Evolutionary conservation across 805 yeast species (phyloP), one percentile per base, ranked within the genome.

Genomic region (Yarrowia alimentaria): DNA sequence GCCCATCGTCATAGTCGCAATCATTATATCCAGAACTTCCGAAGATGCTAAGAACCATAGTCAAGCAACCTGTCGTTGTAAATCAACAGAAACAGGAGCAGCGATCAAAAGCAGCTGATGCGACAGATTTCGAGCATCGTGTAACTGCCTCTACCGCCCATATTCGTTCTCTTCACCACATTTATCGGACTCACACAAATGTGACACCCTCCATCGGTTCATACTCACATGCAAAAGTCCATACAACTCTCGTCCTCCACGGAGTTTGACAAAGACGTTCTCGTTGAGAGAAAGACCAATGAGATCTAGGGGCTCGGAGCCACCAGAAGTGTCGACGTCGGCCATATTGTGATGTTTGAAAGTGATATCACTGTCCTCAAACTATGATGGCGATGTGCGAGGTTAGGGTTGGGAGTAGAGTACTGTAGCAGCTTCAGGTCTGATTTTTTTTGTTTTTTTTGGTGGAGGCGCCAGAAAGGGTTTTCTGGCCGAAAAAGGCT

Each of bases 171-270:
- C 9, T 9, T 9, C 24, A 21, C 28, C 14, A 16, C 4, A 26
- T 9, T 22, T n/a, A n/a, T n/a, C n/a, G n/a, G n/a, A n/a, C n/a
- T n/a, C n/a, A n/a, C n/a, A n/a, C 6, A n/a, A 5, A 13, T n/a
- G 14, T n/a, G n/a, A n/a, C n/a, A n/a, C n/a, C n/a, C n/a, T n/a
- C n/a, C n/a, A n/a, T n/a, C n/a, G n/a, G n/a, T n/a, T n/a, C 10
- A 18, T 29, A 69, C 79, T 50, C 62, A 75, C 94, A 66, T 90
- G 98, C 51, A 93, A 73, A 55, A 79, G 81, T 3, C 99, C 99
- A 21, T 79, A 78, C 69, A 93, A 77, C 64, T 91, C 96, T 61
- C 99, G 78, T 57, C 93, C 91, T 16, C 96, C 98, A 65, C 98
- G 81, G 54, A 93, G 77, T 64, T 93, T 93, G 53, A 93, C 91